These are phyloP conservation scores for Hymenoscyphus infarciens DNA, from an alignment of 2,329 filamentous ascomycete genomes.

Conservation along the genomic window DNA sequence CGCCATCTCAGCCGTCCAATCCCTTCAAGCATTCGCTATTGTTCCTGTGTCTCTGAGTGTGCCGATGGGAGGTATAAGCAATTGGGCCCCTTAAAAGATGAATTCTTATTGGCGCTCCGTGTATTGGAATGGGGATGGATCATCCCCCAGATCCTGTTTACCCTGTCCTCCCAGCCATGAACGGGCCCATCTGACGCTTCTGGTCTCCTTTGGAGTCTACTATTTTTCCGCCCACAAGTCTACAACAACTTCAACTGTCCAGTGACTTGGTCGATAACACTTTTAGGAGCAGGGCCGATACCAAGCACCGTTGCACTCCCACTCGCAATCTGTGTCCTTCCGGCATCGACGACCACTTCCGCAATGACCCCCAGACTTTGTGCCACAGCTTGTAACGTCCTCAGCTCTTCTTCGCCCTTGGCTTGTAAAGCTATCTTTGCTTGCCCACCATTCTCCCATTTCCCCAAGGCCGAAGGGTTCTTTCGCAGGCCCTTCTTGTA, in stretches of 20 bases:
- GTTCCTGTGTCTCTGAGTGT: background rate
- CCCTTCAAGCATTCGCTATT: background rate
- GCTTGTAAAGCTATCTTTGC: conserved; percentile 91
- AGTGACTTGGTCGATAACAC: conserved; percentile 81
- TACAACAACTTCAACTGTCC: conserved; percentile 80
- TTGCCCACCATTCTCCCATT: conserved; percentile 85
- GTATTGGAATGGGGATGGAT: background rate
- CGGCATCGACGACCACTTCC: conserved; percentile 91
- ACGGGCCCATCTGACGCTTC: background rate
- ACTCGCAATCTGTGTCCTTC: conserved; percentile 90
- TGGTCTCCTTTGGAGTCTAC: background rate
- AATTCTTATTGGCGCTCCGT: background rate
- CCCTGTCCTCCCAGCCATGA: background rate
- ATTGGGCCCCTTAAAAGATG: background rate
- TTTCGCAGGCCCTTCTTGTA: conserved; percentile 75
- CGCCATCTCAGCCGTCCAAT: background rate
- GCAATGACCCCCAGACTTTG: conserved; percentile 81
- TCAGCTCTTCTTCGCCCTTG: conserved; percentile 79
- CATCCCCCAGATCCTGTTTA: background rate
- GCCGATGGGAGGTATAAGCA: background rate
- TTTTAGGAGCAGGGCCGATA: conserved; percentile 77
- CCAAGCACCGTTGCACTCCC: conserved; percentile 92
- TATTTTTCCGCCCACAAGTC: background rate
- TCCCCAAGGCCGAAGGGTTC: conserved; percentile 62
- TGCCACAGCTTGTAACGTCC: conserved; percentile 71